phyloP scores from a whole-genome alignment of 2,329 filamentous ascomycete genomes.

The Beauveria rudraprayagi region DNA sequence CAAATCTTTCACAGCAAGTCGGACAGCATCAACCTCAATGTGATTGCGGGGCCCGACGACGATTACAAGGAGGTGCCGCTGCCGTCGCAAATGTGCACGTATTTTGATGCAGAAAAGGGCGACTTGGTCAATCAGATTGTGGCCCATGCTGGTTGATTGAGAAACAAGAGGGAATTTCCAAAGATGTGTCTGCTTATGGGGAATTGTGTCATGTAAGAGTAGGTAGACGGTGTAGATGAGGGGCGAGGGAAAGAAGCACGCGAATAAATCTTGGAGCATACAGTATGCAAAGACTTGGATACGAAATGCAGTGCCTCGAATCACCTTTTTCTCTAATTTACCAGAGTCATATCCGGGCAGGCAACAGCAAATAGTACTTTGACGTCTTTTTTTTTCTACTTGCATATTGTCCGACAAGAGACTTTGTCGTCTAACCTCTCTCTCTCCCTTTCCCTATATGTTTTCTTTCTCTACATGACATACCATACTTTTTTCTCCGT shows the following conservation, averaged over 20 bases:
- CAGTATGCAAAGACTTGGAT: neutral
- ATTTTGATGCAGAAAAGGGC: slow-evolving; percentile 61
- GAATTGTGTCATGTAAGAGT: slow-evolving; percentile 1
- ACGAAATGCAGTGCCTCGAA: neutral
- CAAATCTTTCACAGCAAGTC: slow-evolving; percentile 89
- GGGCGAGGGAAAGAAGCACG: neutral
- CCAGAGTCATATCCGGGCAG: neutral
- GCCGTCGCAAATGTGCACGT: slow-evolving; percentile 80
- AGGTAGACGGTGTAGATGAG: neutral
- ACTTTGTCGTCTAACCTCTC: neutral
- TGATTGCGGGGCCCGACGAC: slow-evolving; percentile 61
- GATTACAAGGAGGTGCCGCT: slow-evolving; percentile 84
- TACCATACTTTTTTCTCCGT: neutral
- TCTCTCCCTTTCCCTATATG: neutral
- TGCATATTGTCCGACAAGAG: neutral
- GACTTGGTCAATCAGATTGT: slow-evolving; percentile 89
- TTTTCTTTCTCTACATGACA: too few species aligned
- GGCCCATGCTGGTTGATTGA: slow-evolving; percentile 71
- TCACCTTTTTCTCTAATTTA: neutral
- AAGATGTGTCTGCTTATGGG: neutral
- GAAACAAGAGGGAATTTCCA: neutral
- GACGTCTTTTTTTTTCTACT: neutral
- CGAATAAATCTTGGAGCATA: neutral
- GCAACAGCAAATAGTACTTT: too few species aligned
- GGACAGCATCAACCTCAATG: slow-evolving; percentile 76